These are phyloP conservation scores for Boletus barrowsii DNA, from an alignment of 768 basidiomycete species.

Conservation along the genomic window DNA sequence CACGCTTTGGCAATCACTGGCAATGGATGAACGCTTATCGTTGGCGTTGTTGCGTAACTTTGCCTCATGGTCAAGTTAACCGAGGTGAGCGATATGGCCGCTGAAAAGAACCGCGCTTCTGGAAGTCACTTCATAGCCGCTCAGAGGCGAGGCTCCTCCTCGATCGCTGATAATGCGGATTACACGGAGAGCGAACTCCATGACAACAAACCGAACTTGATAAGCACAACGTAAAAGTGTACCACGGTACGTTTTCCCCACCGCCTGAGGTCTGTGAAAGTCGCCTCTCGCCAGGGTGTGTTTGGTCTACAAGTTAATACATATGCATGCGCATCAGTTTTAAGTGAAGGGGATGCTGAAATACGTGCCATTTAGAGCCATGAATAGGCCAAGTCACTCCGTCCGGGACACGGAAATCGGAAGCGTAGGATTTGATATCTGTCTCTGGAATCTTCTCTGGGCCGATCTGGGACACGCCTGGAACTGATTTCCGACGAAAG, in stretches of 20 bases:
- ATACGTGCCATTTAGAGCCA: neutral
- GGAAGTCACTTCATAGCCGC: neutral
- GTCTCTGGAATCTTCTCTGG: neutral
- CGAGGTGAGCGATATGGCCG: neutral
- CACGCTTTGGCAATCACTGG: neutral
- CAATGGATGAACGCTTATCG: neutral
- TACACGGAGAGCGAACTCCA: neutral
- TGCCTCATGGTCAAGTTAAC: neutral
- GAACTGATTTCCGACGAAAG: neutral
- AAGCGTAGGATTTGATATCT: neutral
- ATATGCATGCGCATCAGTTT: neutral
- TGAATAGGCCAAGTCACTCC: neutral
- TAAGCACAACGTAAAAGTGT: constrained; percentile 1
- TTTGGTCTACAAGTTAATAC: neutral
- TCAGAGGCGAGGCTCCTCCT: neutral
- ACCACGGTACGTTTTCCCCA: neutral
- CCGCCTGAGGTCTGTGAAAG: neutral
- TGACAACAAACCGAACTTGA: neutral
- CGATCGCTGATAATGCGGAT: constrained; percentile 1
- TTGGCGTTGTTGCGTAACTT: neutral
- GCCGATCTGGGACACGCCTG: neutral
- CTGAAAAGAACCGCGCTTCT: neutral
- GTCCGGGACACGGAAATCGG: neutral
- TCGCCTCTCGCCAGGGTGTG: too few relatives aligned
- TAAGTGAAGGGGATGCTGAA: neutral